These are phyloP conservation scores for Fusarium sp. DNA, from an alignment of 2,329 filamentous ascomycete species.

Conservation along the genomic window DNA sequence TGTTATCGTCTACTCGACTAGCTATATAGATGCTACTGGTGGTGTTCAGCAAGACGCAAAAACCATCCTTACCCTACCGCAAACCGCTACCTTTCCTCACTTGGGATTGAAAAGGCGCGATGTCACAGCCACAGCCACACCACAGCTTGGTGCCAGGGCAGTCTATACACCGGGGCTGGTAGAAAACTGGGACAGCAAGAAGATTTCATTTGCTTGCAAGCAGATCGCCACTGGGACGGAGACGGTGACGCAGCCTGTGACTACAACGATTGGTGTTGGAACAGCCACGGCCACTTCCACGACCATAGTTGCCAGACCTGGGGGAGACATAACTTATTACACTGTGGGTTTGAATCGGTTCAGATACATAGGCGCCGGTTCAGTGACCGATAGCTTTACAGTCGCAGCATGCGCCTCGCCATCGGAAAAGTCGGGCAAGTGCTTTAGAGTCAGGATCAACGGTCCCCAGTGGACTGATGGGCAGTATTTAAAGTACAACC, in stretches of 20 bases:
- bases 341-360: background rate
- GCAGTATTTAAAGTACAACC: background rate
- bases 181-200: background rate
- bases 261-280: background rate
- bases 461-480: background rate
- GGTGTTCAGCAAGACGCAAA: background rate
- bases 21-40: background rate
- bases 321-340: background rate
- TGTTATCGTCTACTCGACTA: background rate
- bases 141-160: background rate
- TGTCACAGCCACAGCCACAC: background rate
- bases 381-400: background rate
- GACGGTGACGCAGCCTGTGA: background rate
- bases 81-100: background rate
- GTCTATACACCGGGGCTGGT: background rate
- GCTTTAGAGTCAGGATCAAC: background rate
- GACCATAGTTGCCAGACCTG: background rate
- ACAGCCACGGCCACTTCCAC: background rate
- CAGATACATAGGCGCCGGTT: background rate
- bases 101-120: background rate
- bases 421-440: background rate
- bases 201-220: background rate
- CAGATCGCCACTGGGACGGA: background rate
- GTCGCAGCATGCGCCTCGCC: background rate
- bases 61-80: background rate